These are phyloP conservation scores for Aspergillus incahuasiensis DNA, from an alignment of 495 filamentous ascomycete genomes.

Conservation along the genomic window DNA sequence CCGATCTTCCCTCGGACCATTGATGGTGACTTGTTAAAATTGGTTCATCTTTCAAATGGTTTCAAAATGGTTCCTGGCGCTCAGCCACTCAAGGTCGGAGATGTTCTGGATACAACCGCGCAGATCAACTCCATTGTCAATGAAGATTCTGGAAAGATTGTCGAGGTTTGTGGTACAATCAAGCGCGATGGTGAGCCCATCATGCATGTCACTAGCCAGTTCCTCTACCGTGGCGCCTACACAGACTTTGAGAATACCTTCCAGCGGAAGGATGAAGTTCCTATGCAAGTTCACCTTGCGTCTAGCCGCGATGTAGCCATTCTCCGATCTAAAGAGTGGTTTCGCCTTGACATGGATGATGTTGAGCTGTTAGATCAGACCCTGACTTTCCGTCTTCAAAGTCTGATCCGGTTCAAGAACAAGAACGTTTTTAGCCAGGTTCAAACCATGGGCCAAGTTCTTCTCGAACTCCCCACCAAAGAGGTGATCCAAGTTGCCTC, in stretches of 20 bases:
- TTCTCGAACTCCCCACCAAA: conserved; percentile 94
- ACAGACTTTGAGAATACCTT: conserved; percentile 96
- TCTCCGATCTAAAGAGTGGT: conserved; percentile 94
- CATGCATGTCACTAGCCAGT: conserved; percentile 98
- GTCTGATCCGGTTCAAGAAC: conserved; percentile 90
- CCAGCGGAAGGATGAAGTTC: conserved; percentile 92
- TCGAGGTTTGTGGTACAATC: conserved; percentile 96
- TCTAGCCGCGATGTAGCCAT: conserved; percentile 89
- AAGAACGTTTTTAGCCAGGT: conserved; percentile 88
- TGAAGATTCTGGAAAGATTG: conserved; percentile 98
- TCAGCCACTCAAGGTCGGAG: conserved; percentile 88
- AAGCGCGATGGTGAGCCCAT: conserved; percentile 79
- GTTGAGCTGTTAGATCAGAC: conserved; percentile 86
- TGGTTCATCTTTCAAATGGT: conserved; percentile 92
- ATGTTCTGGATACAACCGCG: conserved; percentile 87
- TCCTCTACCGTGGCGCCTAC: conserved; percentile 91
- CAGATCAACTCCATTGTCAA: conserved; percentile 98
- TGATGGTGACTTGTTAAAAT: conserved; percentile 89
- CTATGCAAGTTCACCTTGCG: conserved; percentile 85
- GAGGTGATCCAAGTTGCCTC: conserved; percentile 94
- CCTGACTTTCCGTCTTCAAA: conserved; percentile 92
- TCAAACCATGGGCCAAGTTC: conserved; percentile 86
- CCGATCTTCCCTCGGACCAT: conserved; percentile 94
- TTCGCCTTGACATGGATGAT: conserved; percentile 73
- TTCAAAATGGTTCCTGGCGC: conserved; percentile 98